Percentiles rank a stretch among this genome's conserved stretches.
phyloP scores from a whole-genome alignment of 257 asterid genomes.

The Penstemon newberryi region DNA sequence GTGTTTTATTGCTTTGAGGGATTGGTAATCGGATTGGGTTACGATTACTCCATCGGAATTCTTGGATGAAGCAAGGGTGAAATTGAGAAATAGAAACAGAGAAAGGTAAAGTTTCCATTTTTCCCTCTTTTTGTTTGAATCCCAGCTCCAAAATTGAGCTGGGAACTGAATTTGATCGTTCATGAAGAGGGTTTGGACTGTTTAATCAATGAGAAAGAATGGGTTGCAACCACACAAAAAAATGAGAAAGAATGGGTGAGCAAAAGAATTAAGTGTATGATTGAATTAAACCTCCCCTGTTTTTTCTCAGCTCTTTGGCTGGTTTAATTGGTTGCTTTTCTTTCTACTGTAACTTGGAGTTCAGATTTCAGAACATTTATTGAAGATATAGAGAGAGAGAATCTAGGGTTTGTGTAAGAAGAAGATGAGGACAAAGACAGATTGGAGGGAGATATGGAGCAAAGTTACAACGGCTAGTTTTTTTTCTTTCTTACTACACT shows the following conservation, averaged over 20 bases:
- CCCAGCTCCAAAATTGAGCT: slow-evolving; percentile 17
- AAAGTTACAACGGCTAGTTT: slow-evolving; percentile 44
- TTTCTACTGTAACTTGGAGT: neutral
- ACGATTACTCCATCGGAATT: slow-evolving; percentile 46
- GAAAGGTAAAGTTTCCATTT: slow-evolving; percentile 31
- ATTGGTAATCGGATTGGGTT: slow-evolving; percentile 46
- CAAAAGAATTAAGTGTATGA: neutral
- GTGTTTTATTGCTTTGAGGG: slow-evolving; percentile 42
- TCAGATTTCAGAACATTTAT: neutral
- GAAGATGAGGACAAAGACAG: slow-evolving; percentile 7
- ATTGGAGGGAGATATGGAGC: slow-evolving; percentile 1
- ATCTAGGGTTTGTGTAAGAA: neutral
- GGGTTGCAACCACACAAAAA: neutral
- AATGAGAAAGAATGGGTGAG: neutral
- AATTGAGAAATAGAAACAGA: slow-evolving; percentile 31
- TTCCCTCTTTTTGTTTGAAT: neutral
- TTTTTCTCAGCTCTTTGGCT: neutral
- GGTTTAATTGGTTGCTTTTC: neutral
- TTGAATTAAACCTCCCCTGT: neutral
- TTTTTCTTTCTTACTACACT: neutral
- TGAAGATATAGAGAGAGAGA: neutral
- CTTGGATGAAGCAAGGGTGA: slow-evolving; percentile 33
- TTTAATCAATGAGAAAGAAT: neutral
- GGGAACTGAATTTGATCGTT: slow-evolving; percentile 6
- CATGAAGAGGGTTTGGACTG: slow-evolving; percentile 1